Percentiles rank a stretch among this genome's conserved stretches.
Evolutionary conservation across 495 filamentous ascomycete genomes (phyloP).

Genomic region (Hypoxylon perforatum): DNA sequence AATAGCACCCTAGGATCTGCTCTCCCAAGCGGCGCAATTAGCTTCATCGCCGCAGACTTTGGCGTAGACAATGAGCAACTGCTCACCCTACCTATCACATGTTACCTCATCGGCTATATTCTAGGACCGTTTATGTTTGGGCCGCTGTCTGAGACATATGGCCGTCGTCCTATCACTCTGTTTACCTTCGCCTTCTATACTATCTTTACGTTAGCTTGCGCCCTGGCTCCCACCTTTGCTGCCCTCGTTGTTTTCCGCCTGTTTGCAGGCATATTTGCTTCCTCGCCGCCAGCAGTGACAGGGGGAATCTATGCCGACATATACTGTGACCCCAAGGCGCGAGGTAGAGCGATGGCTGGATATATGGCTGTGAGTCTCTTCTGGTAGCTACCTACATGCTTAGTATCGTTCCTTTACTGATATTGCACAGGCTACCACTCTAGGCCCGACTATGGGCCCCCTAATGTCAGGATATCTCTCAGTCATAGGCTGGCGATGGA

Average conservation of each 20-base stretch:
- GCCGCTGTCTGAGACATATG: conserved; percentile 71
- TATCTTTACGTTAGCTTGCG: conserved; percentile 78
- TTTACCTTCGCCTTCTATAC: conserved; percentile 73
- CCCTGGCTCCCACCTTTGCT: conserved; percentile 67
- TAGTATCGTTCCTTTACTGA: background rate
- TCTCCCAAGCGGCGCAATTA: background rate
- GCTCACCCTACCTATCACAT: conserved; percentile 35
- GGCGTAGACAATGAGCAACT: conserved; percentile 1
- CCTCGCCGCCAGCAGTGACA: conserved; percentile 81
- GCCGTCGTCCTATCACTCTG: conserved; percentile 76
- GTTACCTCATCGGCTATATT: conserved; percentile 69
- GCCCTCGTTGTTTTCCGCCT: conserved; percentile 45
- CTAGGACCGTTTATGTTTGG: conserved; percentile 61
- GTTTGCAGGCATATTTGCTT: conserved; percentile 72
- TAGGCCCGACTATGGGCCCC: conserved; percentile 51
- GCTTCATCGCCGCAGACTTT: background rate
- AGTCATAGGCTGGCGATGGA: conserved; percentile 60
- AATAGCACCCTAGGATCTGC: background rate
- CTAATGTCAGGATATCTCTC: conserved; percentile 55
- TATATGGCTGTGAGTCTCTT: conserved; percentile 30
- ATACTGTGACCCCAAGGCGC: conserved; percentile 49
- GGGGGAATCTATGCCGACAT: conserved; percentile 87
- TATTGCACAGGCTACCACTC: background rate
- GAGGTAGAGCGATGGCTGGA: conserved; percentile 47
- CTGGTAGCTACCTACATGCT: background rate